Base-by-base conservation (phyloP, 305 asterid species). In the Plantago lanceolata region DNA sequence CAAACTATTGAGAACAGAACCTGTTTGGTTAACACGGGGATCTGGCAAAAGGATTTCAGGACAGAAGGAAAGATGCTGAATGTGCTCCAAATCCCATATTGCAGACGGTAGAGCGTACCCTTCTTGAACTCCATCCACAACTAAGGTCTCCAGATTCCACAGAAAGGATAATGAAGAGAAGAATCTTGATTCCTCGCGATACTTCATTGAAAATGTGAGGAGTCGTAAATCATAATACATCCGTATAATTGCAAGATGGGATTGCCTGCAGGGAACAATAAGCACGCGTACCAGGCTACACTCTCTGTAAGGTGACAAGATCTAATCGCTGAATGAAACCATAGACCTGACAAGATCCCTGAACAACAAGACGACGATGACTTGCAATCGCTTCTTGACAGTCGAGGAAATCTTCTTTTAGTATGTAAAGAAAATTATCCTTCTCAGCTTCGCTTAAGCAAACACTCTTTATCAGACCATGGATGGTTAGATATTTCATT, bases 71-170 rank as follows among this genome's bases (percentile, higher is more conserved):
- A 47, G 51, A 47, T 47, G 51, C 19, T 8, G 19, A 8, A 47
- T 15, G 51, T 47, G 8, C 8, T 8, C 17, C 51, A 47, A 13
- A 1, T 47, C 8, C 51, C 51, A 47, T 47, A 47, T 16, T 8
- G 12, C 19, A 47, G 6, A 2, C 19, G 51, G 51, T 16, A 47
- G 19, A 47, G n/a, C 4, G 19, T 15, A 13, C 6, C 19, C 51
- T 47, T 4, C 8, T 1, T 2, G 19, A 15, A 47, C 19, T 47
- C 18, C 6, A 47, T 47, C 55, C 0, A 19, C 26, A 15, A 18
- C 14, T 50, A 50, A 50, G 18, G 55, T 18, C 55, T 50, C 55
- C 26, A 50, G 14, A 50, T 50, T 50, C 55, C 55, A 50, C 55
- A 50, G 13, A 17, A 50, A 50, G 26, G 26, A 50, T 18, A 19